Evolutionary conservation across 768 basidiomycete species (phyloP).

Genomic region (Strobilomyces dryophilus): DNA sequence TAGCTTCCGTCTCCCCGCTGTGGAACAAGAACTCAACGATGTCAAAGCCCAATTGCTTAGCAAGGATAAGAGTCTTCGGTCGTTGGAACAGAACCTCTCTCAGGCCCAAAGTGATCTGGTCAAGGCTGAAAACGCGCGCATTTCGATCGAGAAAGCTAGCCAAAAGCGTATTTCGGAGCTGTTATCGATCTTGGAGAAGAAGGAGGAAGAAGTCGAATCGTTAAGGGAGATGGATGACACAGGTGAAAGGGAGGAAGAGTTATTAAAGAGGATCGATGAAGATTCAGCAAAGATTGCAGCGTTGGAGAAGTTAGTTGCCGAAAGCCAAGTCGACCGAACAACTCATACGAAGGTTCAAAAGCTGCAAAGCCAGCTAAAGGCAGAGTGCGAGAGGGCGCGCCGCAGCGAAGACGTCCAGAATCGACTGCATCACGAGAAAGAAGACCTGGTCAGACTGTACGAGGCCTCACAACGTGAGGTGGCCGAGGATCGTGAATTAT

Average conservation of each 20-base stretch:
- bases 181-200: slow-evolving; percentile 44
- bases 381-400: slow-evolving; percentile 38
- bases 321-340: slow-evolving; percentile 32
- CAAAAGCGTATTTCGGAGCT: slow-evolving; percentile 44
- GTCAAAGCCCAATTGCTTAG: slow-evolving; percentile 39
- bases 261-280: slow-evolving; percentile 66
- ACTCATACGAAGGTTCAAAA: slow-evolving; percentile 37
- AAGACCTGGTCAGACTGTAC: slow-evolving; percentile 43
- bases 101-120: slow-evolving; percentile 46
- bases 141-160: slow-evolving; percentile 47
- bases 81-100: slow-evolving; percentile 44
- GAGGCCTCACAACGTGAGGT: slow-evolving; percentile 36
- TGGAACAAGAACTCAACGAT: slow-evolving; percentile 57
- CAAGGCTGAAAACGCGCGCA: slow-evolving; percentile 55
- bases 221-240: slow-evolving; percentile 37
- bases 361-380: slow-evolving; percentile 37
- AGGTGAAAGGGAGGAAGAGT: slow-evolving; percentile 52
- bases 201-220: slow-evolving; percentile 55
- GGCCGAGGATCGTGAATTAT: slow-evolving; percentile 16
- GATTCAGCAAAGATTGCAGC: slow-evolving; percentile 64
- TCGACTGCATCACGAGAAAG: slow-evolving; percentile 52
- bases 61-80: slow-evolving; percentile 43
- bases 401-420: slow-evolving; percentile 41
- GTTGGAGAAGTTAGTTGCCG: slow-evolving; percentile 47
- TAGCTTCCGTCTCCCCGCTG: slow-evolving; percentile 41